Percentiles rank a stretch among this genome's conserved stretches.
phyloP scores from a whole-genome alignment of 2,329 filamentous ascomycete genomes.

The Seiridium cupressi region DNA sequence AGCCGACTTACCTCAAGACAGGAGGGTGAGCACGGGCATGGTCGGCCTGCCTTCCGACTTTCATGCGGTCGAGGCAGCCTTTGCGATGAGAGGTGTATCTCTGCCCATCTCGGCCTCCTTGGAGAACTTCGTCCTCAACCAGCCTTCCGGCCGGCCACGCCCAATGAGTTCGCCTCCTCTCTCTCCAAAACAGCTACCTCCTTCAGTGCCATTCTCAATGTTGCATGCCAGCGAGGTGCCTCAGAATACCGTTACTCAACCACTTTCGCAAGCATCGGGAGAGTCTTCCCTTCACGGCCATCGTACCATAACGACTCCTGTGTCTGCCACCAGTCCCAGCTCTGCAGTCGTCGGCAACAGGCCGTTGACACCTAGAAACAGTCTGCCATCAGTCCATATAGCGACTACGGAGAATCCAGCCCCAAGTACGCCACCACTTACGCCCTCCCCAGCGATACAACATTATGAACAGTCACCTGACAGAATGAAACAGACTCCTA shows the following conservation, averaged over 20 bases:
- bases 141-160: slow-evolving; percentile 20
- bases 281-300: background rate
- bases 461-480: slow-evolving; percentile 4
- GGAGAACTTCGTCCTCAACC: slow-evolving; percentile 29
- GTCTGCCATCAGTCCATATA: background rate
- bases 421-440: slow-evolving; percentile 19
- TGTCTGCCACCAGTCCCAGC: background rate
- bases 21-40: slow-evolving; percentile 31
- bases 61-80: slow-evolving; percentile 24
- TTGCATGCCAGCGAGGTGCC: background rate
- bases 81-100: slow-evolving; percentile 28
- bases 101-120: slow-evolving; percentile 24
- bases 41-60: slow-evolving; percentile 25
- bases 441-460: slow-evolving; percentile 11
- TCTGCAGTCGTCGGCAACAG: slow-evolving; percentile 7
- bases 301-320: background rate
- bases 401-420: background rate
- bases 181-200: slow-evolving; percentile 19
- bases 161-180: slow-evolving; percentile 29
- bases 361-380: slow-evolving; percentile 4
- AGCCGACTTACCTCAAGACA: slow-evolving; percentile 7
- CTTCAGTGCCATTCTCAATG: slow-evolving; percentile 10
- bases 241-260: background rate
- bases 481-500: slow-evolving; percentile 5
- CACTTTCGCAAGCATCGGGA: background rate